Conservation (phyloP, 2,329 filamentous ascomycete species). For the Pseudogymnoascus sp. region DNA sequence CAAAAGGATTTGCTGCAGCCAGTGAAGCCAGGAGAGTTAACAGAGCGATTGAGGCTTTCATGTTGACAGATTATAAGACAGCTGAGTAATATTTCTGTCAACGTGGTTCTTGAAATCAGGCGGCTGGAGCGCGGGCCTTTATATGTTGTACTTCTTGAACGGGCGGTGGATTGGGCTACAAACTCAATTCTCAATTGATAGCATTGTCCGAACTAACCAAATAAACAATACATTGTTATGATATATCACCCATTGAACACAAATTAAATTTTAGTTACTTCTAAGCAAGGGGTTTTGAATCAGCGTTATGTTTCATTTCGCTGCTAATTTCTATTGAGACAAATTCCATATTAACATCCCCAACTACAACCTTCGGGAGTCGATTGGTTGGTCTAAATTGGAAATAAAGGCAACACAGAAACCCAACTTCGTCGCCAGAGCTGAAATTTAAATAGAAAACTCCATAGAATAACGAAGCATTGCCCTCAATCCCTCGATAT, state of each 20-base stretch:
- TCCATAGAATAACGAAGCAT: not conserved
- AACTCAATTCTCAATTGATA: not conserved
- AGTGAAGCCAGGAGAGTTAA: not conserved
- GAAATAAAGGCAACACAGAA: not conserved
- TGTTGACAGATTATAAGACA: not conserved
- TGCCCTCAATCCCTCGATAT: not conserved
- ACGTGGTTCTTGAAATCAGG: not conserved
- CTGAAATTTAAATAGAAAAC: not conserved
- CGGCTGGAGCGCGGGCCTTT: not conserved
- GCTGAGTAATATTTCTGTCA: not conserved
- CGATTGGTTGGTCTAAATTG: not conserved
- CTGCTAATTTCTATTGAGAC: not conserved
- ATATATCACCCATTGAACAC: not conserved
- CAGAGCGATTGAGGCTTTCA: not conserved
- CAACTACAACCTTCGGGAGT: not conserved
- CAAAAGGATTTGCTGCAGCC: not conserved
- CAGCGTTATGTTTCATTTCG: not conserved
- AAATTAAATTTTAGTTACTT: not conserved
- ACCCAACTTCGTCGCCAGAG: not conserved
- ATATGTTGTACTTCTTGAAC: not conserved
- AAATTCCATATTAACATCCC: not conserved
- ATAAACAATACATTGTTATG: not conserved
- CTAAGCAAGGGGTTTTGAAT: not conserved
- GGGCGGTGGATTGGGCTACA: not conserved
- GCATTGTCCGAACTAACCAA: not conserved